A percentile compares a stretch with the other conserved stretches of the same genome.
phyloP scores from a whole-genome alignment of 2,329 filamentous ascomycete genomes.

The Claviceps quebecensis region DNA sequence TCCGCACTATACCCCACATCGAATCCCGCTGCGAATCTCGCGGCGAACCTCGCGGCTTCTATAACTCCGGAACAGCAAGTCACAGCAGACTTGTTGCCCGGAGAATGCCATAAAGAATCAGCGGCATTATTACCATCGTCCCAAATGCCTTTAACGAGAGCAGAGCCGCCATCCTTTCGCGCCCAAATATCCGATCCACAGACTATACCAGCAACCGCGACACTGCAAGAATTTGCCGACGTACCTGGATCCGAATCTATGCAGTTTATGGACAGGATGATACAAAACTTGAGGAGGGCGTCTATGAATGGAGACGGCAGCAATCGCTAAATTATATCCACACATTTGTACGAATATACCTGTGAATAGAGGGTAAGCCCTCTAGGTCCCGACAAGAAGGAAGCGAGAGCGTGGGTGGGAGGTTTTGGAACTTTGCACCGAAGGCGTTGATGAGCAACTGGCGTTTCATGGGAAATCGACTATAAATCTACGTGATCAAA shows the following conservation, averaged over 20 bases:
- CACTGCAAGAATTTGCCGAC: conserved; percentile 24
- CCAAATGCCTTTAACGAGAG: conserved; percentile 1
- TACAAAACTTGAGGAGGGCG: conserved; percentile 33
- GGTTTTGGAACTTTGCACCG: background rate
- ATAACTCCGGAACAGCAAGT: background rate
- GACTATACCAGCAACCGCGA: background rate
- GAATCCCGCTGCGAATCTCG: background rate
- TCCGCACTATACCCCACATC: too few species aligned
- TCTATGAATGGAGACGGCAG: conserved; percentile 9
- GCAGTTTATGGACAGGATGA: conserved; percentile 37
- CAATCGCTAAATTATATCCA: background rate
- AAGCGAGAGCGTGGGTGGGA: background rate
- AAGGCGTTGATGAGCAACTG: background rate
- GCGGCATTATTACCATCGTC: conserved; percentile 1
- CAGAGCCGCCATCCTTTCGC: background rate
- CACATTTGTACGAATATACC: background rate
- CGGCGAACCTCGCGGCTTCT: conserved; percentile 8
- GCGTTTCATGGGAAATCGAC: background rate
- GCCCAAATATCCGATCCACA: background rate
- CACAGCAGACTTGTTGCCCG: background rate
- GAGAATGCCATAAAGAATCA: background rate
- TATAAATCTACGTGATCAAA: background rate
- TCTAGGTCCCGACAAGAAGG: background rate
- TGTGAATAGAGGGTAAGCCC: background rate
- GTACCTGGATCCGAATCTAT: conserved; percentile 30